Conservation (phyloP, 805 yeast genomes). For the Zygosaccharomyces gambellarensis region DNA sequence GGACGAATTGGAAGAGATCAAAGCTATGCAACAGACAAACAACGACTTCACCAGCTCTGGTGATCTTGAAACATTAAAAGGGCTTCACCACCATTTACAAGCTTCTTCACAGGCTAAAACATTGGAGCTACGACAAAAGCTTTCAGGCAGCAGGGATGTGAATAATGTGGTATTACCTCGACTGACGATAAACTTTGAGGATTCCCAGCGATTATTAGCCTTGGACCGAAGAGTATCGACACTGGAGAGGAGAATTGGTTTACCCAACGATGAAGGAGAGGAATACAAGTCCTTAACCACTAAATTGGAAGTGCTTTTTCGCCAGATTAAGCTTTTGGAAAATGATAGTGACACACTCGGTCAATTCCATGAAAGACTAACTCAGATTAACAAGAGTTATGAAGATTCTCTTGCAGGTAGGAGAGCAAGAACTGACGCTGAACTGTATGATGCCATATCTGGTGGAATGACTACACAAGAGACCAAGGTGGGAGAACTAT, state of each 20-base stretch:
- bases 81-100: slow-evolving; percentile 1
- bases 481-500: slow-evolving; percentile 25
- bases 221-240: slow-evolving; percentile 19
- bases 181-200: slow-evolving; percentile 9
- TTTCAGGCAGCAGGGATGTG: neutral
- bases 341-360: slow-evolving; percentile 23
- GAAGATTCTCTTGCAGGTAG: slow-evolving; percentile 24
- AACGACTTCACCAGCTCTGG: slow-evolving; percentile 3
- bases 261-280: neutral
- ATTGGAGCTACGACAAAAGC: neutral
- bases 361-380: slow-evolving; percentile 20
- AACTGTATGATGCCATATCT: slow-evolving; percentile 8
- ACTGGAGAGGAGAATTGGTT: slow-evolving; percentile 20
- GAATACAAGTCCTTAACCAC: slow-evolving; percentile 20
- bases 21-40: neutral
- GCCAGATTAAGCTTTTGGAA: slow-evolving; percentile 28
- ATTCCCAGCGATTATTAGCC: slow-evolving; percentile 9
- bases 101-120: neutral
- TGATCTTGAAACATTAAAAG: slow-evolving; percentile 2
- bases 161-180: slow-evolving; percentile 2
- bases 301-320: slow-evolving; percentile 29
- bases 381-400: slow-evolving; percentile 25
- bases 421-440: slow-evolving; percentile 9
- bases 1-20: slow-evolving; percentile 13
- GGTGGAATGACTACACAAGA: slow-evolving; percentile 22